A percentile compares a stretch with the other conserved stretches of the same genome.
phyloP scores from a whole-genome alignment of 257 asterid genomes.

The Solanum neorickii region DNA sequence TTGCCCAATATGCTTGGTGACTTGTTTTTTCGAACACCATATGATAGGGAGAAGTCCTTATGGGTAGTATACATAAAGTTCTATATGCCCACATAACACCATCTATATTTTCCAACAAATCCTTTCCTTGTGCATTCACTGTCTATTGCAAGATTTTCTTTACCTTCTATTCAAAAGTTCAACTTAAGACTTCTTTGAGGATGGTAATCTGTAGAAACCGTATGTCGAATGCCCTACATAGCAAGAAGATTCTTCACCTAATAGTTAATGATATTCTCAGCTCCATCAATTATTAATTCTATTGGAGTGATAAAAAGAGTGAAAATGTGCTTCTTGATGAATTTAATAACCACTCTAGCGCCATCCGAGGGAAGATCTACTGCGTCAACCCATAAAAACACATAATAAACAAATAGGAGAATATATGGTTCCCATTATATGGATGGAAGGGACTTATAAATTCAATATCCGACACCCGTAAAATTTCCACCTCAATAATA shows the following conservation, averaged over 20 bases:
- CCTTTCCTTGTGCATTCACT: neutral
- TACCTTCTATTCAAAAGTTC: neutral
- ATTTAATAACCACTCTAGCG: neutral
- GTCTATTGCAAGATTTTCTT: neutral
- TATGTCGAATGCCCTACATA: neutral
- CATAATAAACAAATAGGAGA: no score
- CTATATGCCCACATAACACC: neutral
- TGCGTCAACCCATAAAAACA: no score
- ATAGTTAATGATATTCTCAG: neutral
- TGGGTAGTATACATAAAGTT: neutral
- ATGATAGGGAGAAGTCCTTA: neutral
- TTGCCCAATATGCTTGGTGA: neutral
- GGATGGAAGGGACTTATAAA: neutral
- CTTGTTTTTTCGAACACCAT: neutral
- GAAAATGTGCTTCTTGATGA: neutral
- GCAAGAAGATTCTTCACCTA: neutral
- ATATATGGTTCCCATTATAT: neutral
- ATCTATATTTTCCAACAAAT: no score
- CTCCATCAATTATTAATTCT: neutral
- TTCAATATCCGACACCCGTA: neutral
- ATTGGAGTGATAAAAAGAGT: neutral
- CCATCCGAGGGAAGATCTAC: neutral
- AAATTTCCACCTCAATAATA: neutral
- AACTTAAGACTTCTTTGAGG: neutral
- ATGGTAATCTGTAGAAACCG: neutral